phyloP scores from a whole-genome alignment of 495 filamentous ascomycete genomes.

The Daldinia childiae region DNA sequence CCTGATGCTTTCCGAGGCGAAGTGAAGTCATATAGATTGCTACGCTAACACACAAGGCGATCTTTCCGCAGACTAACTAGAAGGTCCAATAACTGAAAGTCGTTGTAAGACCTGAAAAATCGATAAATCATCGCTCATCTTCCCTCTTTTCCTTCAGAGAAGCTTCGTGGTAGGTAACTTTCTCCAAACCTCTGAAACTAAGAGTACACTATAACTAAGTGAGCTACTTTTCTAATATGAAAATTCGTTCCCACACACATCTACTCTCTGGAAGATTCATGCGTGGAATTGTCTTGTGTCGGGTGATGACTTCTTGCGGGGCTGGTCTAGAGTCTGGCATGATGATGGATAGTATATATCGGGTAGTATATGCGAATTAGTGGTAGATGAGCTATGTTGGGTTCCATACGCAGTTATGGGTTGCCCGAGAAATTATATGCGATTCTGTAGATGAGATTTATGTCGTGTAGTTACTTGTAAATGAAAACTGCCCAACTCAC shows the following conservation, averaged over 20 bases:
- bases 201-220: background rate
- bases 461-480: too few species aligned
- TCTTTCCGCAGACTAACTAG: too few species aligned
- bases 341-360: background rate
- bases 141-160: background rate
- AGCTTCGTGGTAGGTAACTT: background rate
- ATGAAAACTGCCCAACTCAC: too few species aligned
- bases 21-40: too few species aligned
- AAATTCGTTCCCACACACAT: background rate
- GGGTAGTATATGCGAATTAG: background rate
- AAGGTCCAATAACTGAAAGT: too few species aligned
- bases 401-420: too few species aligned
- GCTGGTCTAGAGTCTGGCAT: background rate
- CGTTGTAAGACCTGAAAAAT: background rate
- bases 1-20: background rate
- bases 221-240: background rate
- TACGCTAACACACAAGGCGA: too few species aligned
- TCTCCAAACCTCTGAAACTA: background rate
- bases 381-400: background rate
- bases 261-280: background rate
- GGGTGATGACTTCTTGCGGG: background rate
- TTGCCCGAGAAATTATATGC: too few species aligned
- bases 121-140: background rate
- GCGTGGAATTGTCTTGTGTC: background rate
- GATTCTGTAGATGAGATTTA: too few species aligned